Percentiles rank a stretch among this genome's conserved stretches.
Conservation (phyloP, 441 rosid genomes). For the Populus hybrid region DNA sequence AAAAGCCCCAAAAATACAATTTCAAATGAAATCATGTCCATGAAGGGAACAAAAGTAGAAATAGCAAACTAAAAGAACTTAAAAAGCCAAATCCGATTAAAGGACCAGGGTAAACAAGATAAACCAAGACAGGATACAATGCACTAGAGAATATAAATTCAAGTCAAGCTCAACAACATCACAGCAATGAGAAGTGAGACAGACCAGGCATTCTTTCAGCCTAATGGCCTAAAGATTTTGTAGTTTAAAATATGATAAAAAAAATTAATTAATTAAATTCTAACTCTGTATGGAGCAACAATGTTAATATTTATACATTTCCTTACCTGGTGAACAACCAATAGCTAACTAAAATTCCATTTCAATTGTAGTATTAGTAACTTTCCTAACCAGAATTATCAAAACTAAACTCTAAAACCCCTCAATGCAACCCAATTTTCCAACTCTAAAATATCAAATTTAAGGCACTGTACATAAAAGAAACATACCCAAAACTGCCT, state of each 20-base stretch:
- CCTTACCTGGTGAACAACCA: no score
- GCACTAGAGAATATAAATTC: not conserved
- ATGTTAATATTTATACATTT: no score
- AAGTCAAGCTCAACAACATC: not conserved
- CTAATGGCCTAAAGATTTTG: no score
- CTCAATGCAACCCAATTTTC: slow-evolving; percentile 1
- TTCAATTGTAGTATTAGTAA: no score
- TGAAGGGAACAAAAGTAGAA: not conserved
- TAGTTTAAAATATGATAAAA: no score
- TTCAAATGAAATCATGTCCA: not conserved
- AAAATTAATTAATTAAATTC: no score
- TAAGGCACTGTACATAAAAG: not conserved
- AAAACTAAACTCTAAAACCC: not conserved
- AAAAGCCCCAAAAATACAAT: not conserved
- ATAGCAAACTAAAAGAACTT: not conserved
- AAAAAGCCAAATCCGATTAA: not conserved
- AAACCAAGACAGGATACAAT: not conserved
- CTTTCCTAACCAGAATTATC: not conserved
- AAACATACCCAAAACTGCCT: slow-evolving; percentile 63
- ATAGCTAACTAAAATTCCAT: no score
- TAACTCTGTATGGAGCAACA: no score
- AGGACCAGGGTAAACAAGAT: not conserved
- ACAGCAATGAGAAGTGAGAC: not conserved
- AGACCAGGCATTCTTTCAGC: not conserved
- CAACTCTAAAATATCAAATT: not conserved